A percentile compares a stretch with the other conserved stretches of the same genome.
Evolutionary conservation across 2,329 filamentous ascomycete species (phyloP).

Genomic region (Fonsecaea monophora): DNA sequence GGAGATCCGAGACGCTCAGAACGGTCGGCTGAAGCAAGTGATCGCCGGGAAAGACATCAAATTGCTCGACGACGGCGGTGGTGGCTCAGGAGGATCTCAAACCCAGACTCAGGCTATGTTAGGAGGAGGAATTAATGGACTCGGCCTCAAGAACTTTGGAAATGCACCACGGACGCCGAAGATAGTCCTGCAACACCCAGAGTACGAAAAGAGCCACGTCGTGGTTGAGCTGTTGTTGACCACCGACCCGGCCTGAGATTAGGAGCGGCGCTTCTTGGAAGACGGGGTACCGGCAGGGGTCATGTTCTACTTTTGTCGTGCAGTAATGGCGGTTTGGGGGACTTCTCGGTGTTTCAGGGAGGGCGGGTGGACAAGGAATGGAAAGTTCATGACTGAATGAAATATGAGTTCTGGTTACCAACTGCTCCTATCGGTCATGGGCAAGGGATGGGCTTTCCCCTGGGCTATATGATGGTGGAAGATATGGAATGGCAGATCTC

Average conservation of each 20-base stretch:
- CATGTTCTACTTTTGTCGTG: not conserved
- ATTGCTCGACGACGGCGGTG: constrained; percentile 83
- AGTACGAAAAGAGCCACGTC: constrained; percentile 81
- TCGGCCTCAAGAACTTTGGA: constrained; percentile 44
- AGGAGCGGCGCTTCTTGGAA: not conserved
- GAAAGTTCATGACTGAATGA: constrained; percentile 13
- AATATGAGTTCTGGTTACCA: constrained; percentile 1
- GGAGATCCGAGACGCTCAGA: constrained; percentile 95
- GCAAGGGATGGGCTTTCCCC: not conserved
- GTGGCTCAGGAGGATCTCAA: constrained; percentile 61
- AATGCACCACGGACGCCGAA: constrained; percentile 76
- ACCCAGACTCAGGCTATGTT: constrained; percentile 45
- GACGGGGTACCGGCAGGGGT: not conserved
- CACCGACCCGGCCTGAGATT: constrained; percentile 62
- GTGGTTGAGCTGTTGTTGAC: constrained; percentile 92
- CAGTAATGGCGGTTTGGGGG: not conserved
- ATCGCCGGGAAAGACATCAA: constrained; percentile 90
- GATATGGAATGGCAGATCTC: constrained; percentile 4
- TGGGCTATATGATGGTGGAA: not conserved
- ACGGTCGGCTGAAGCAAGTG: constrained; percentile 89
- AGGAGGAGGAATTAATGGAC: constrained; percentile 47
- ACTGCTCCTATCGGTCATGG: not conserved
- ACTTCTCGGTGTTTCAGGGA: not conserved
- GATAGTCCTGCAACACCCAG: constrained; percentile 92
- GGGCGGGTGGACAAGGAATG: not conserved